These are phyloP conservation scores for Tolypocladium ovalisporum DNA, from an alignment of 2,329 filamentous ascomycete species.

Conservation along the genomic window DNA sequence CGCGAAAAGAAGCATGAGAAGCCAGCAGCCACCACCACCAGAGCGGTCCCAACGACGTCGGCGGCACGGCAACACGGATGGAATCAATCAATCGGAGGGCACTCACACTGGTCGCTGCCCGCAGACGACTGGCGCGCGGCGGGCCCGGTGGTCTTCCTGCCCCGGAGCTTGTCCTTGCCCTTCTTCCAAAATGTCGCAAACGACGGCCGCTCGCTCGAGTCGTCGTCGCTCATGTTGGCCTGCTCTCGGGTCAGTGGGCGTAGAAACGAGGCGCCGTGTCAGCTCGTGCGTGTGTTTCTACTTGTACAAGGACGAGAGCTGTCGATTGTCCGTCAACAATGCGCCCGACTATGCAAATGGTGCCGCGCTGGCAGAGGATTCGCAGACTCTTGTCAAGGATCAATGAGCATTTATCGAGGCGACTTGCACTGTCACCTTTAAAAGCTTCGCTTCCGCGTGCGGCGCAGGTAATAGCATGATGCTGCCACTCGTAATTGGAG, in stretches of 20 bases:
- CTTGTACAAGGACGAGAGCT: not conserved
- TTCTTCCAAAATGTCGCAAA: slow-evolving; percentile 37
- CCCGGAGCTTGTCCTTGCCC: slow-evolving; percentile 22
- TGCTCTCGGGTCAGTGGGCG: too few relatives aligned
- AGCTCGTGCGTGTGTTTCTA: not conserved
- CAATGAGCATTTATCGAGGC: not conserved
- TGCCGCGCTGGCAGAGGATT: not conserved
- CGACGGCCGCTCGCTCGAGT: slow-evolving; percentile 24
- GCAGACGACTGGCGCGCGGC: not conserved
- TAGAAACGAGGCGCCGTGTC: not conserved
- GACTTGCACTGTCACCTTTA: not conserved
- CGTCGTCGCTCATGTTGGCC: slow-evolving; percentile 6
- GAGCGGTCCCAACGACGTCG: not conserved
- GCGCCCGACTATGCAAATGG: not conserved
- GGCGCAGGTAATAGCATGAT: not conserved
- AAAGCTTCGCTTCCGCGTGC: not conserved
- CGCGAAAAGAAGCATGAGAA: too few relatives aligned
- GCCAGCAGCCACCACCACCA: not conserved
- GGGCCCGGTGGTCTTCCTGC: not conserved
- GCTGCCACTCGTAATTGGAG: not conserved
- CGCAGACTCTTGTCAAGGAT: not conserved
- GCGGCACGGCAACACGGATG: not conserved
- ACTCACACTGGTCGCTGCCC: not conserved
- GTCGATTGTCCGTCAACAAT: not conserved
- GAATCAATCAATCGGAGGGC: not conserved